Evolutionary conservation across 305 asterid genomes (phyloP).

Genomic region (Fraxinus angustifolia): DNA sequence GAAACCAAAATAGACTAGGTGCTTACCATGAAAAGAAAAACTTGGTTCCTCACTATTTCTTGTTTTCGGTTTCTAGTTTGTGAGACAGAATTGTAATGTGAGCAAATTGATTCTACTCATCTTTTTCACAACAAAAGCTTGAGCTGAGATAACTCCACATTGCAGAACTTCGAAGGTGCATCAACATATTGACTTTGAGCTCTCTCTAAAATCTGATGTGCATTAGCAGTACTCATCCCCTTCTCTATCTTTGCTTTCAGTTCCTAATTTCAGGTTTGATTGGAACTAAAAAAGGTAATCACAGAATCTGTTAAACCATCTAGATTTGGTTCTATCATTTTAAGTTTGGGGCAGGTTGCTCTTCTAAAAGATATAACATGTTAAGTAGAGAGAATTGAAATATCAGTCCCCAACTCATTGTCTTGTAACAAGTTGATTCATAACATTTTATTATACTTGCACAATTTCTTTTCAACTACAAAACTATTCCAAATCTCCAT

Average conservation of each 20-base stretch:
- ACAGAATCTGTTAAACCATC: neutral
- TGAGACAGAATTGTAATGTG: neutral
- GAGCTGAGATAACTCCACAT: neutral
- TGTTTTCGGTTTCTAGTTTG: neutral
- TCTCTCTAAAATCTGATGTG: neutral
- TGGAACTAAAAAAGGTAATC: neutral
- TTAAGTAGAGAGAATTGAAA: neutral
- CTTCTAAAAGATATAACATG: neutral
- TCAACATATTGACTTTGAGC: neutral
- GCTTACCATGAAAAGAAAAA: neutral
- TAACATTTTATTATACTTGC: neutral
- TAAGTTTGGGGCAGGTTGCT: neutral
- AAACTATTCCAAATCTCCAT: neutral
- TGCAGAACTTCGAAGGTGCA: neutral
- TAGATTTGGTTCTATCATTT: neutral
- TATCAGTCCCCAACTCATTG: neutral
- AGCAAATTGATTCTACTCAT: neutral
- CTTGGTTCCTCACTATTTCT: neutral
- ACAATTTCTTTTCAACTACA: neutral
- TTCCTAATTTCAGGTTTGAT: neutral
- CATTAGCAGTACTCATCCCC: neutral
- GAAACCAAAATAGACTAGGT: neutral
- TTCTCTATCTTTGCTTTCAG: neutral
- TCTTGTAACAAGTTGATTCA: neutral
- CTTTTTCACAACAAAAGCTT: neutral